These are phyloP conservation scores for Gastrodia elata DNA, from an alignment of 106 monocot genomes.

Conservation along the genomic window DNA sequence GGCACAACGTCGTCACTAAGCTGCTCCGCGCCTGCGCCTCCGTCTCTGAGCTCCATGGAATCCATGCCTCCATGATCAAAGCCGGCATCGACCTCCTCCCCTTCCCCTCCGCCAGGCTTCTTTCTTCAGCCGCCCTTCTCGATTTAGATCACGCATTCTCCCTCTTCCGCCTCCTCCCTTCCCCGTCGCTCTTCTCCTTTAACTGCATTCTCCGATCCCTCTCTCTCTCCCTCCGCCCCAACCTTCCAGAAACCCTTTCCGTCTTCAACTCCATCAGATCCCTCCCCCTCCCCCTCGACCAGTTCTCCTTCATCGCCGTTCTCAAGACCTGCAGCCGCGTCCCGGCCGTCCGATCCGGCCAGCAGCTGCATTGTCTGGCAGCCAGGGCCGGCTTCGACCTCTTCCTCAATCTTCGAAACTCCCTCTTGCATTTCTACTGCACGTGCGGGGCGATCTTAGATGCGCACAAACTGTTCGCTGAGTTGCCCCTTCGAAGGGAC, in stretches of 20 bases:
- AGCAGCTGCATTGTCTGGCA: constrained; percentile 20
- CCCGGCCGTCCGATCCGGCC: constrained; percentile 5
- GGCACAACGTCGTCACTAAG: neutral
- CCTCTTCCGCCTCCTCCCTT: constrained; percentile 19
- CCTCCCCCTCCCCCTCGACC: constrained; percentile 24
- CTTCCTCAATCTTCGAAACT: constrained; percentile 30
- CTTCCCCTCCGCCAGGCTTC: constrained; percentile 36
- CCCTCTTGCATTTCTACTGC: constrained; percentile 31
- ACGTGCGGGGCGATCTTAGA: constrained; percentile 2
- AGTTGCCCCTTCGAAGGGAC: constrained; percentile 25
- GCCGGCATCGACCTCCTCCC: constrained; percentile 16
- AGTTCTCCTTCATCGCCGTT: constrained; percentile 43
- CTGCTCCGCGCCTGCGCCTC: constrained; percentile 13
- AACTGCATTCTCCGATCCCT: constrained; percentile 27
- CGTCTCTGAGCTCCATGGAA: constrained; percentile 15
- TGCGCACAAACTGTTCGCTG: constrained; percentile 37
- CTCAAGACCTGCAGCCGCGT: constrained; percentile 29
- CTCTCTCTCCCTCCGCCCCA: constrained; percentile 11
- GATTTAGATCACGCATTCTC: constrained; percentile 22
- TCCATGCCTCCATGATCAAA: constrained; percentile 34
- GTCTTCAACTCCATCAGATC: constrained; percentile 24
- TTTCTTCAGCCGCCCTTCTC: constrained; percentile 25
- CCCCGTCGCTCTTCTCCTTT: constrained; percentile 29
- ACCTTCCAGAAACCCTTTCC: constrained; percentile 4
- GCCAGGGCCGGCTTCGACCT: constrained; percentile 13